Evolutionary conservation across 116 monocot species (phyloP), one percentile per base, ranked within the genome.

Genomic region (Papilionanthe hybrid): DNA sequence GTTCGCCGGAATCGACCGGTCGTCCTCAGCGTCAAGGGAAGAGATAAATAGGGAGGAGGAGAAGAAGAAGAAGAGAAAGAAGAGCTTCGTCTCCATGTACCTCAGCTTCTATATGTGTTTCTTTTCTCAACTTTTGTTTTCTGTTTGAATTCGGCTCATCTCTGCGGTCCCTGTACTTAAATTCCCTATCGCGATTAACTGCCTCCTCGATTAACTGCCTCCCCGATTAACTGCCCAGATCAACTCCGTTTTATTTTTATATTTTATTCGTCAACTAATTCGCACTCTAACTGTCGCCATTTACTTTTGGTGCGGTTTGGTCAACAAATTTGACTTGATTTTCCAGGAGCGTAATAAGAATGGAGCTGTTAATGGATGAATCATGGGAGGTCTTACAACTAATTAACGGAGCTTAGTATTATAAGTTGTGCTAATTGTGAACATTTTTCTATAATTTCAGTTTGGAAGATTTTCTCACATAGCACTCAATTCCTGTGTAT

Each of bases 1-100:
- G 43, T 17, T 66, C 12, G 30, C 68, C 49, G 49, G 75, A 13
- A 45, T n/a, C 42, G 72, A 42, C 25, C 77, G 15, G 18, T 49
- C 25, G 18, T 23, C 55, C 19, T 71, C 77, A 5, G 22, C 20
- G 10, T 7, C 9, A 6, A 73, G 22, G 69, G 13, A 28, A 32
- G 69, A 69, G 65, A 9, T 1, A 15, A 32, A 17, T 37, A 69
- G 30, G 1, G 47, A 75, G n/a, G 23, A 44, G n/a, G n/a, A n/a
- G 49, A 75, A 8, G 75, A 75, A 44, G 22, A 73, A 20, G 42
- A 43, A 73, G 72, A 73, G 22, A 1, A 73, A 43, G 44, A 73
- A 73, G 7, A 73, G 44, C 22, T 22, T 43, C 73, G 37, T 72
- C 42, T 42, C n/a, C 58, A 58, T 68, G 29, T 68, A 29, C 29